Conservation (phyloP, 2,329 filamentous ascomycete species). For the Exophiala spinifera region DNA sequence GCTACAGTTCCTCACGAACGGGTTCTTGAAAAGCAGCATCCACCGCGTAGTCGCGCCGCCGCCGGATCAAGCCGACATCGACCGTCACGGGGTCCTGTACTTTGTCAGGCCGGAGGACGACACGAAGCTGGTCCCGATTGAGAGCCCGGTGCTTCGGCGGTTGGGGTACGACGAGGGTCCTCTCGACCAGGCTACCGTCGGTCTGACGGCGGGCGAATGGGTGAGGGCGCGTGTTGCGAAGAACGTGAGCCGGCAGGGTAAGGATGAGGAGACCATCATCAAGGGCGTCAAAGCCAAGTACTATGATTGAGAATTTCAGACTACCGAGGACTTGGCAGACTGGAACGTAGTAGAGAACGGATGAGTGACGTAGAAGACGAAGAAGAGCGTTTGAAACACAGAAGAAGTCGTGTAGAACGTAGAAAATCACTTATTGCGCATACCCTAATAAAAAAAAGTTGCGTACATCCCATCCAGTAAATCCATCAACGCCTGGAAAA, state of each 20-base stretch:
- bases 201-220: conserved; percentile 34
- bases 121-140: conserved; percentile 32
- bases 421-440: no score
- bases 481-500: no score
- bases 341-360: no score
- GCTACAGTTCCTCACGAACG: conserved; percentile 47
- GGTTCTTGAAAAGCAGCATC: conserved; percentile 50
- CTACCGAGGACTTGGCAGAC: no score
- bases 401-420: no score
- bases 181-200: conserved; percentile 24
- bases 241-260: conserved; percentile 18
- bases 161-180: conserved; percentile 29
- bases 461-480: no score
- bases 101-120: conserved; percentile 44
- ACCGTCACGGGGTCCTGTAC: conserved; percentile 45
- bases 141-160: conserved; percentile 36
- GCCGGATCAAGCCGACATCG: conserved; percentile 45
- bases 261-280: conserved; percentile 21
- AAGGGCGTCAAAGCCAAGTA: conserved; percentile 26
- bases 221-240: conserved; percentile 35
- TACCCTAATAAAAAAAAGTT: no score
- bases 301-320: conserved; percentile 15
- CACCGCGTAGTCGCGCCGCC: conserved; percentile 51
- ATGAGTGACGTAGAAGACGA: no score
- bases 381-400: no score